Evolutionary conservation across 257 asterid species (phyloP).

Genomic region (Coffea eugenioides): DNA sequence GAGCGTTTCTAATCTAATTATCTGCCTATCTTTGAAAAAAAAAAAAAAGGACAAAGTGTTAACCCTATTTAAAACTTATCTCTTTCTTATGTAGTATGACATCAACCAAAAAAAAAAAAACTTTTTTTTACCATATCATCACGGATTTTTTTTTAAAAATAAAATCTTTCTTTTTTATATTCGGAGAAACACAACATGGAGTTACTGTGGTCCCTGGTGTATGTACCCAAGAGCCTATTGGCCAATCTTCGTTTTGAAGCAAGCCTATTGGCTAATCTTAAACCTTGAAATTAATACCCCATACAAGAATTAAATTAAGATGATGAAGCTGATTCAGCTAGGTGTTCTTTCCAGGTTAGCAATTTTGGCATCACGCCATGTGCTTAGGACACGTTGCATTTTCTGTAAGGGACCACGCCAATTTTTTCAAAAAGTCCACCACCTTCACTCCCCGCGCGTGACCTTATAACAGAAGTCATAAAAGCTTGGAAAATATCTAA

Average conservation of each 20-base stretch:
- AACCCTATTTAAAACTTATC: too few relatives aligned
- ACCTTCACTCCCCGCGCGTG: slow-evolving; percentile 17
- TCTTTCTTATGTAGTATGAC: too few relatives aligned
- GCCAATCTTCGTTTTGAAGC: not conserved
- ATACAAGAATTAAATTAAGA: not conserved
- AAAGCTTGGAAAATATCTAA: slow-evolving; percentile 17
- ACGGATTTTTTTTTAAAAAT: too few relatives aligned
- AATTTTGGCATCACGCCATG: not conserved
- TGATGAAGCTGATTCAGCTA: not conserved
- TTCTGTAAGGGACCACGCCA: slow-evolving; percentile 7
- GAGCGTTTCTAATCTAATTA: too few relatives aligned
- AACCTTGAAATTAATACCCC: not conserved
- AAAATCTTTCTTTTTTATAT: too few relatives aligned
- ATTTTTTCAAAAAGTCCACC: not conserved
- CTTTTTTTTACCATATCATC: too few relatives aligned
- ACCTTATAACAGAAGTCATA: too few relatives aligned
- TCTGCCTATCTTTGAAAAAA: too few relatives aligned
- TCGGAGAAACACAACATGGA: not conserved
- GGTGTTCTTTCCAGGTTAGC: slow-evolving; percentile 9
- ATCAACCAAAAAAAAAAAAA: too few relatives aligned
- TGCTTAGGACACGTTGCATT: slow-evolving; percentile 19
- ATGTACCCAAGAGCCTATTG: not conserved
- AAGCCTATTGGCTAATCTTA: not conserved
- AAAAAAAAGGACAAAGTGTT: too few relatives aligned
- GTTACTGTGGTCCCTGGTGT: not conserved